Evolutionary conservation across 139 green algal genomes (phyloP).

Genomic region (Chlorella sp.): DNA sequence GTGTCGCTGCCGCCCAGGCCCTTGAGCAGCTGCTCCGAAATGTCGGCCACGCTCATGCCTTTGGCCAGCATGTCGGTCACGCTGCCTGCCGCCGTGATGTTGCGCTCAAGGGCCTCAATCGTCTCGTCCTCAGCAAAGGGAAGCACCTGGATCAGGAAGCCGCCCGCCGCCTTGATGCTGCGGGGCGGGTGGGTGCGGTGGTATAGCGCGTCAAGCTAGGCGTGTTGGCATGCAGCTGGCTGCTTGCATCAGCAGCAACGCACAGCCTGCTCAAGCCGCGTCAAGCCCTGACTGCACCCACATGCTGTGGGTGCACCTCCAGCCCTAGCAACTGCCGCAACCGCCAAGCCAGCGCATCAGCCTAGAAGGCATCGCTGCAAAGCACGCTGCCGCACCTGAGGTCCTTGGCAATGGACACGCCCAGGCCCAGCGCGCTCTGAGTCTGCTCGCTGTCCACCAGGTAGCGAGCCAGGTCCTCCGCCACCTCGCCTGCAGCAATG

Average conservation of each 20-base stretch:
- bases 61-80: constrained; percentile 75
- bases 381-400: no score
- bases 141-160: constrained; percentile 89
- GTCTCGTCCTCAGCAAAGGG: constrained; percentile 93
- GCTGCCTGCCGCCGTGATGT: constrained; percentile 67
- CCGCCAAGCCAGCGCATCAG: no score
- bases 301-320: no score
- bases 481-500: constrained; percentile 82
- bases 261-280: no score
- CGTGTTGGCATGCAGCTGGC: no score
- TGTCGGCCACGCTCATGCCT: constrained; percentile 64
- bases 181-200: no score
- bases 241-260: no score
- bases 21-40: constrained; percentile 78
- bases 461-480: constrained; percentile 93
- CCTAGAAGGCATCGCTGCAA: no score
- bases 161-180: constrained; percentile 70
- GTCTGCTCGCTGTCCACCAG: constrained; percentile 80
- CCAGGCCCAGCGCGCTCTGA: constrained; percentile 87
- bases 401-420: constrained; percentile 81
- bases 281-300: no score
- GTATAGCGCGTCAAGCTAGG: no score
- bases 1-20: constrained; percentile 60
- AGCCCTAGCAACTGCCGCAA: no score
- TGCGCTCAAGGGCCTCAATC: constrained; percentile 79